Evolutionary conservation across 257 asterid species (phyloP), one percentile per base, ranked within the genome.

Genomic region (Fraxinus pennsylvanica): DNA sequence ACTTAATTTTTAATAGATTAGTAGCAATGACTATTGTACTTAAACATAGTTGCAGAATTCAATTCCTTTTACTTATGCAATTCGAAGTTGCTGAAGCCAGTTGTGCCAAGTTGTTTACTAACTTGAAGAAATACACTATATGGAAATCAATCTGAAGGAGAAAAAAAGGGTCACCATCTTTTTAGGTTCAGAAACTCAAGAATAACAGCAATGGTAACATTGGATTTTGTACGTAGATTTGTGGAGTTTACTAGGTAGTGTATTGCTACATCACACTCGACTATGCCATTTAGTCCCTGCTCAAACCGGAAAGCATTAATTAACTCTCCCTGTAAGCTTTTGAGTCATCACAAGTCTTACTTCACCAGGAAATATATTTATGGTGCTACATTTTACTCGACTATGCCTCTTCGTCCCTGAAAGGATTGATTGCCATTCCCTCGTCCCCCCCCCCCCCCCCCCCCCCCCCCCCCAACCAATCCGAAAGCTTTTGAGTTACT

Each of bases 1-100:
- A 29, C 57, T 43, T 43, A 70, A 39, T 52, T 70, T 81, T 79
- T 85, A 50, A 77, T 69, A 2, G 15, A 43, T 43, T 10, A 43
- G 17, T 12, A 2, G 4, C 4, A 33, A 57, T 71, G 81, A 78
- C 41, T 43, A 21, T 61, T 67, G 68, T 50, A 13, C 33, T 76
- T 27, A 17, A 35, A 1, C 66, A 67, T 39, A 21, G 45, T 63
- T 81, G 72, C 71, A 57, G 22, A 21, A 47, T 71, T 38, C 50
- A 72, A 57, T 67, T 82, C 65, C 27, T 70, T 61, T 10, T 43
- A 13, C 25, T 73, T 57, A 70, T 72, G 71, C 73, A 61, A 65
- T 36, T 10, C 71, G 59, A 65, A 13, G 74, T 73, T 68, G 69
- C 22, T 67, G 76, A 63, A 66, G 59, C 71, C 45, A 35, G 35